Conservation (phyloP, 176 grass and related monocot species). For the Carex kokanica region DNA sequence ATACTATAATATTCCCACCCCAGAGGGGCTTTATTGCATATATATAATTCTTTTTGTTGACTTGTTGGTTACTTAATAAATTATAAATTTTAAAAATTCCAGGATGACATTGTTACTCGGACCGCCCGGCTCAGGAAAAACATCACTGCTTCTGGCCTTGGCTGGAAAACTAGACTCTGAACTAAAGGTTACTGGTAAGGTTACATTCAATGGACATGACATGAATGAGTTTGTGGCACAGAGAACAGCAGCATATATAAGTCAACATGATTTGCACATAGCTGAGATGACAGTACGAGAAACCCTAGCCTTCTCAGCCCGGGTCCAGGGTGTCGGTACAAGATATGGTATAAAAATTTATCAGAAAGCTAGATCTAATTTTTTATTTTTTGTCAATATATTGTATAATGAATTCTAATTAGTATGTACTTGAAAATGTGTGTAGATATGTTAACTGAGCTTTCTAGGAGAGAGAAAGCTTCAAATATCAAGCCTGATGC, state of each 20-base stretch:
- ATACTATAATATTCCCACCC: too few species aligned
- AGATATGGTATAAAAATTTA: conserved; percentile 48
- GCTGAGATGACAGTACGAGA: conserved; percentile 73
- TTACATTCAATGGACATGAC: conserved; percentile 66
- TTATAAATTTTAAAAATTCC: background rate
- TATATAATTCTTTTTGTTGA: background rate
- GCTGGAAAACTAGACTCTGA: conserved; percentile 52
- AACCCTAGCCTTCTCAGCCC: conserved; percentile 62
- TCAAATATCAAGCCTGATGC: conserved; percentile 56
- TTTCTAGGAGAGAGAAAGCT: conserved; percentile 55
- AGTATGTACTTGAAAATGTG: background rate
- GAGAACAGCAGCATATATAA: conserved; percentile 66
- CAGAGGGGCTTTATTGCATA: too few species aligned
- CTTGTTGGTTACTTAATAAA: background rate
- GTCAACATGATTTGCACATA: conserved; percentile 72
- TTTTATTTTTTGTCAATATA: conserved; percentile 1
- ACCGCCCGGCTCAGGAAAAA: conserved; percentile 55
- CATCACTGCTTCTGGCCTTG: conserved; percentile 51
- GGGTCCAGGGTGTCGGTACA: conserved; percentile 66
- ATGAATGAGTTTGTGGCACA: conserved; percentile 69
- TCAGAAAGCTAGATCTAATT: background rate
- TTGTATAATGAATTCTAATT: conserved; percentile 20
- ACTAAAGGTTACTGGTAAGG: conserved; percentile 49
- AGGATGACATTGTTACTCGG: conserved; percentile 67
- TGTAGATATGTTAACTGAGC: conserved; percentile 60